Evolutionary conservation across 164 flowering plant species (phyloP), one percentile per base, ranked within the genome.

Genomic region (Annona cherimola): DNA sequence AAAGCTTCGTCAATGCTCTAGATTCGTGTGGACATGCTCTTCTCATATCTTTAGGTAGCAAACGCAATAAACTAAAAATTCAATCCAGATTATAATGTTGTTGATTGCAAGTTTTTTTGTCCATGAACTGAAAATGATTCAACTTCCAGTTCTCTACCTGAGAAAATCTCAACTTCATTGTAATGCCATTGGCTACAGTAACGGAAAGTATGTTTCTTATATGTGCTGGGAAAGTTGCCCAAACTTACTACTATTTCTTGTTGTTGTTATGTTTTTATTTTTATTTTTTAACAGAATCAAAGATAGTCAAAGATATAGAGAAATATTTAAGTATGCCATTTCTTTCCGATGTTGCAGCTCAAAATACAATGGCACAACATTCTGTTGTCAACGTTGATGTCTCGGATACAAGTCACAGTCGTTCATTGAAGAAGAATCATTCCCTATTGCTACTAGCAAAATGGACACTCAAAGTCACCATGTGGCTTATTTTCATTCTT

Each of bases 401-500:
- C 75, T 42, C 65, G 41, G 76, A 66, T 11, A 69, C 42, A 39
- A 72, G 35, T 43, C 64, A 57, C 8, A 12, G n/a, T 45, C 62
- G 12, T 71, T 40, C 66, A 59, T 50, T 68, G 66, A 82, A 73
- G 71, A 72, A 74, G 69, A 74, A 72, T 57, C 35, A 78, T 6
- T 41, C 73, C 0, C 39, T 79, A n/a, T 5, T 75, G 44, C 16
- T 82, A 39, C 69, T 68, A 0, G 61, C 72, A 0, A 86, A 82
- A 86, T 82, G 89, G 90, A 63, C 76, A 67, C 81, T 94, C 71
- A 88, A 77, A 75, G 5, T 72, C 73, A 42, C 78, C 35, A 87
- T 92, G 81, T 89, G 91, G 93, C 79, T 70, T n/a, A 43, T 87
- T 54, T 87, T 92, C 71, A 4, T 87, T 66, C 45, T 74, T 1